Evolutionary conservation across 768 basidiomycete genomes (phyloP).

Genomic region (Panaeolus cyanescens): DNA sequence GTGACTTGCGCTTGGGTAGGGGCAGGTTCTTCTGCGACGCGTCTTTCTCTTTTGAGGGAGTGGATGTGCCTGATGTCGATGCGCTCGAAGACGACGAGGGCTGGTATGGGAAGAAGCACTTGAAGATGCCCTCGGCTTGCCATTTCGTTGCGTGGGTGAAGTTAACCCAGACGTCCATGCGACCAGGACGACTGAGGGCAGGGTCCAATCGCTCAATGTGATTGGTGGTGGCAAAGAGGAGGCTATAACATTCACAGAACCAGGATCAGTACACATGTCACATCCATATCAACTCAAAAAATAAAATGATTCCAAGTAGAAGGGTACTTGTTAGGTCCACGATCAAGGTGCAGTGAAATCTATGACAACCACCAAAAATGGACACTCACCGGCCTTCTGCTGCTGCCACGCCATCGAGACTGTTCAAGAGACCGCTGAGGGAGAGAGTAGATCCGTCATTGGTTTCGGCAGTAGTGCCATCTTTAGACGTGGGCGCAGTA

Average conservation of each 20-base stretch:
- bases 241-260: conserved; percentile 37
- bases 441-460: conserved; percentile 82
- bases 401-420: conserved; percentile 83
- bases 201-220: conserved; percentile 93
- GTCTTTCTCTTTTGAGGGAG: conserved; percentile 34
- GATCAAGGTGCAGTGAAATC: not conserved
- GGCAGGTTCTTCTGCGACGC: conserved; percentile 69
- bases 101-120: conserved; percentile 87
- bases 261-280: conserved; percentile 3
- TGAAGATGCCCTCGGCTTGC: conserved; percentile 93
- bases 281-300: not conserved
- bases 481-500: conserved; percentile 44
- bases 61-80: conserved; percentile 16
- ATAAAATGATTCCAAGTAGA: not conserved
- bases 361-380: not conserved
- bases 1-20: conserved; percentile 66
- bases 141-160: conserved; percentile 90
- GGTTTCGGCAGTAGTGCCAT: conserved; percentile 40
- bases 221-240: conserved; percentile 92
- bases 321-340: not conserved
- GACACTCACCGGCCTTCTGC: conserved; percentile 78
- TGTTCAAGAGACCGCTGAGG: conserved; percentile 84
- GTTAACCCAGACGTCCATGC: conserved; percentile 93
- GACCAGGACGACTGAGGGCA: conserved; percentile 84
- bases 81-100: conserved; percentile 31